Evolutionary conservation across 192 early-diverging fungal genomes (phyloP).

Genomic region (Backusella morwellensis): DNA sequence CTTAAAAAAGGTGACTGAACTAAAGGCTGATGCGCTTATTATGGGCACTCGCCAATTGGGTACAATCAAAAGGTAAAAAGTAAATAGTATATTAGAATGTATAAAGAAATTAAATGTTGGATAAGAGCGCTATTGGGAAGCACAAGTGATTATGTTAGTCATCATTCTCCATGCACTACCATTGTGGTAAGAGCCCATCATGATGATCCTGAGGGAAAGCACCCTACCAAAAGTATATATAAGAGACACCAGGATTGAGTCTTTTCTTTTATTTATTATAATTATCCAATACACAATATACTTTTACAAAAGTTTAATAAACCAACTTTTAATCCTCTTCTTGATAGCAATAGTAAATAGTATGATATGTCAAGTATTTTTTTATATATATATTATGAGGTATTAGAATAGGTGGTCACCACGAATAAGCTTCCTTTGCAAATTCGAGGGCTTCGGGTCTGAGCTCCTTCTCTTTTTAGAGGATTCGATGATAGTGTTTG

Average conservation of each 20-base stretch:
- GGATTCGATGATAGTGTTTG: no score
- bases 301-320: no score
- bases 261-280: not conserved
- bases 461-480: no score
- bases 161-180: slow-evolving; percentile 37
- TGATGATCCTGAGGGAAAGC: slow-evolving; percentile 6
- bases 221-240: not conserved
- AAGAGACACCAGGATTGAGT: not conserved
- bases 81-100: not conserved
- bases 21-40: slow-evolving; percentile 54
- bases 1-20: slow-evolving; percentile 49
- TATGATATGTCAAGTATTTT: no score
- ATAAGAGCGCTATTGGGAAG: slow-evolving; percentile 43
- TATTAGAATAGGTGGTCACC: no score
- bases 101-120: not conserved
- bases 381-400: no score
- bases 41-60: slow-evolving; percentile 62
- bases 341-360: no score
- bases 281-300: not conserved
- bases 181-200: slow-evolving; percentile 29
- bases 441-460: no score
- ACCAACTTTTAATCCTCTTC: no score
- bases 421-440: no score
- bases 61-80: slow-evolving; percentile 38
- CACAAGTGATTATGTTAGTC: slow-evolving; percentile 47